A percentile compares a stretch with the other conserved stretches of the same genome.
phyloP scores from a whole-genome alignment of 495 filamentous ascomycete species.

The Hyphodiscus hymeniophilus region DNA sequence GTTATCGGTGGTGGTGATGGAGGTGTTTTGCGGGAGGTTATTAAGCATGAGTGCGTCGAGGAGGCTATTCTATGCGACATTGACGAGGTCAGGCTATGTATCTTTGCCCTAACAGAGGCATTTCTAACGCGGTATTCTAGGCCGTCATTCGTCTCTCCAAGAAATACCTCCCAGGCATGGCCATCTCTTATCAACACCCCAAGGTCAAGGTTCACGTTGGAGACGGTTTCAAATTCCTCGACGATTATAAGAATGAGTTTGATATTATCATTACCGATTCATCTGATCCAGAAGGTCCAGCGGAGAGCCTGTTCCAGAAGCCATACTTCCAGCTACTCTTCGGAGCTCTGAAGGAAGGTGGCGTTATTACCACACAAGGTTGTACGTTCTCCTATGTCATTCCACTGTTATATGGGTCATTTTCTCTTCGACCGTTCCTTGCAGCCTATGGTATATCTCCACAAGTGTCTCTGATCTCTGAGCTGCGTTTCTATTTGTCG shows the following conservation, averaged over 20 bases:
- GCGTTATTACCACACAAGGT: constrained; percentile 99
- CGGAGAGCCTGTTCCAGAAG: constrained; percentile 95
- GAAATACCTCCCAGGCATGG: constrained; percentile 95
- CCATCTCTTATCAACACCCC: constrained; percentile 84
- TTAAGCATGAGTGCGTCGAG: constrained; percentile 93
- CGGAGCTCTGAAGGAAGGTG: constrained; percentile 84
- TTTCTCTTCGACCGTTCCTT: not conserved
- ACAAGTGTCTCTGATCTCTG: constrained; percentile 18
- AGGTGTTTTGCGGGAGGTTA: constrained; percentile 92
- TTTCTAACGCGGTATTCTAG: constrained; percentile 29
- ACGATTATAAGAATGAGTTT: constrained; percentile 86
- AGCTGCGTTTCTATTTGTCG: not conserved
- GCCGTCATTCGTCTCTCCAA: constrained; percentile 98
- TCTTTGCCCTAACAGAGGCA: not conserved
- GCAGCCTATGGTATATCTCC: constrained; percentile 3
- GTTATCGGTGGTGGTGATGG: constrained; percentile 97
- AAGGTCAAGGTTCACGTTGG: constrained; percentile 86
- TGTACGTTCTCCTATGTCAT: constrained; percentile 74
- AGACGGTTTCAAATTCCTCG: constrained; percentile 96
- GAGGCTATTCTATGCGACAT: constrained; percentile 96
- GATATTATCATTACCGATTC: constrained; percentile 99
- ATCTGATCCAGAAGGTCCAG: constrained; percentile 93
- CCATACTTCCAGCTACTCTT: constrained; percentile 92
- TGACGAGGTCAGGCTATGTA: constrained; percentile 61
- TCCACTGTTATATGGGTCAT: not conserved